Base-by-base conservation (phyloP, 176 grass and related monocot species). In the Eragrostis curvula region DNA sequence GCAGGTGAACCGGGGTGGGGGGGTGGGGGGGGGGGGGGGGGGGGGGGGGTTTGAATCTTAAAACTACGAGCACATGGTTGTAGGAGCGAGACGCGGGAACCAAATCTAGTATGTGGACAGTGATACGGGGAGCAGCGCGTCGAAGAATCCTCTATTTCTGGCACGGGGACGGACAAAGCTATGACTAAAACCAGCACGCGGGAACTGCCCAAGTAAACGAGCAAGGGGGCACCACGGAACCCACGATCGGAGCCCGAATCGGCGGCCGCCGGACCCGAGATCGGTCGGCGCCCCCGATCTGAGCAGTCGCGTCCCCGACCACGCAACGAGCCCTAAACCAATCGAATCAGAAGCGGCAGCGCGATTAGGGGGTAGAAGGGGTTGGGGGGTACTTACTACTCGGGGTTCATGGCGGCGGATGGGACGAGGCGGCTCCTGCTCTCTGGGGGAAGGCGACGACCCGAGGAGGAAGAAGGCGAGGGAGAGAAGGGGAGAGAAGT, bases 341-440 rank as follows among this genome's bases (percentile, higher is more conserved):
- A 58, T 24, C 18, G 10, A 73, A 55, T 46, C 77, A 0, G 69
- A 14, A 29, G 8, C 13, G 30, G 16, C 41, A 13, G 56, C 18
- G 17, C 59, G 17, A 43, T 44, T 52, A 42, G 51, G 60, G 61
- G 14, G 8, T 20, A n/a, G 0, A 14, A 5, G 64, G 9, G 9
- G 46, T 40, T 12, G 18, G 13, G 0, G 13, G 0, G 71, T 0
- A 66, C 79, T 63, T 86, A 90, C 88, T 90, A 90, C 63, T 90
- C 79, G 58, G 83, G 88, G 18, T 83, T 90, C 88, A 90, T 90
- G 83, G 79, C 78, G 48, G 49, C 58, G 28, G 17, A 3, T 2
- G 15, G 17, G 30, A 30, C 40, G 39, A 3, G 68, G 69, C 24
- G 64, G n/a, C 47, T 85, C 70, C 51, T 44, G n/a, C 71, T 81